Percentiles rank a stretch among this genome's conserved stretches.
These are phyloP conservation scores for Metarhizium brunneum DNA, from an alignment of 2,329 filamentous ascomycete species.

Conservation along the genomic window DNA sequence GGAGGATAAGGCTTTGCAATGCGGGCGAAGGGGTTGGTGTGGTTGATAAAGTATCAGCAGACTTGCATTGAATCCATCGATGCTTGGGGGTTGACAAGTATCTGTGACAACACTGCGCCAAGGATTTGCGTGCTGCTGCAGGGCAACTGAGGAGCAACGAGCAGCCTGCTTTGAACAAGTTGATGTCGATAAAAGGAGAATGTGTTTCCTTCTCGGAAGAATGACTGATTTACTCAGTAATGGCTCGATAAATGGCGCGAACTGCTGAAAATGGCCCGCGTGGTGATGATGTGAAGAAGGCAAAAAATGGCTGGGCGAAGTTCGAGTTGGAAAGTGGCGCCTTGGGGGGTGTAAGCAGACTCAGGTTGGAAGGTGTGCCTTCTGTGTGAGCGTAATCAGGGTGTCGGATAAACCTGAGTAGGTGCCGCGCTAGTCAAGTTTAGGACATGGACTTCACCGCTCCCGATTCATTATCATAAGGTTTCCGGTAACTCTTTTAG, in stretches of 20 bases:
- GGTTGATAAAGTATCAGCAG: neutral
- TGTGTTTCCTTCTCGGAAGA: neutral
- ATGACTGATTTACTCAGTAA: neutral
- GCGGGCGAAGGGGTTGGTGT: neutral
- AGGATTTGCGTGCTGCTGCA: neutral
- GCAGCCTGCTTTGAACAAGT: neutral
- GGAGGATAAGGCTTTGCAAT: neutral
- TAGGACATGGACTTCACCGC: neutral
- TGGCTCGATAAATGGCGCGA: neutral
- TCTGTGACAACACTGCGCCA: neutral
- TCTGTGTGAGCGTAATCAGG: neutral
- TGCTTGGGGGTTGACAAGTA: neutral
- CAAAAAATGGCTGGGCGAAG: constrained; percentile 3
- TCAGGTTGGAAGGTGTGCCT: neutral
- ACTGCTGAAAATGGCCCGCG: neutral
- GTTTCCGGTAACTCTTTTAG: too few species aligned
- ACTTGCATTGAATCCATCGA: neutral
- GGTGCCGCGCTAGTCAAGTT: neutral
- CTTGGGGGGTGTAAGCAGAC: neutral
- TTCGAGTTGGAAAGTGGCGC: constrained; percentile 4
- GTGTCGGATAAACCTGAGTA: neutral
- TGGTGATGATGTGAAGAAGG: constrained; percentile 1
- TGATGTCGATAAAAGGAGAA: neutral
- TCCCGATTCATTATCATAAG: too few species aligned
- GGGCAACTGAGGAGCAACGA: neutral